phyloP scores from a whole-genome alignment of 768 basidiomycete species.

The Phanerochaete sordida region DNA sequence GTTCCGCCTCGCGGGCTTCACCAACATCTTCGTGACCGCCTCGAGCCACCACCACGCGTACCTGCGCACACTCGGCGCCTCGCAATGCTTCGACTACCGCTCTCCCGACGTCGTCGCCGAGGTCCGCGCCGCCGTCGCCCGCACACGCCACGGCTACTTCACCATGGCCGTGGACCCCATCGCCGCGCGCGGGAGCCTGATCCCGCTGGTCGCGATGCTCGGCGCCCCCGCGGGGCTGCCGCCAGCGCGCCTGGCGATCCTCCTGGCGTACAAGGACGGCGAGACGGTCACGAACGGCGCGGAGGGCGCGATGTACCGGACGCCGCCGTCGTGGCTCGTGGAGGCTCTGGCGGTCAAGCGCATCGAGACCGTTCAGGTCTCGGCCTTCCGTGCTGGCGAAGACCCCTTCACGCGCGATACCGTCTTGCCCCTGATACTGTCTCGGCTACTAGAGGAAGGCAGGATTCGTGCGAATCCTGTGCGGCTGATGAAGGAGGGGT shows the following conservation, averaged over 20 bases:
- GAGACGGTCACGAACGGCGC: not conserved
- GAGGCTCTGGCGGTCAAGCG: not conserved
- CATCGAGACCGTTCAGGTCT: not conserved
- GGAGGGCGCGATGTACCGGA: not conserved
- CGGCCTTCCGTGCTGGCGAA: not conserved
- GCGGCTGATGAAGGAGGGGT: not conserved
- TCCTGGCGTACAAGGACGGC: not conserved
- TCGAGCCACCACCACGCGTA: slow-evolving; percentile 4
- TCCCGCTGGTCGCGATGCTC: not conserved
- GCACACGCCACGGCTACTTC: not conserved
- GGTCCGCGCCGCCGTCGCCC: not conserved
- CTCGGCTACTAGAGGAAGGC: not conserved
- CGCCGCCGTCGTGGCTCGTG: not conserved
- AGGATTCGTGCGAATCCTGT: not conserved
- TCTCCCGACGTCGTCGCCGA: not conserved
- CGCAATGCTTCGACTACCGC: slow-evolving; percentile 3
- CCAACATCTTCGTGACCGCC: not conserved
- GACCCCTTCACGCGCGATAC: not conserved
- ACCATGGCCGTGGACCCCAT: not conserved
- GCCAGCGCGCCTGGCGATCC: not conserved
- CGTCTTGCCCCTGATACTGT: not conserved
- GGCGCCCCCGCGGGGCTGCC: not conserved
- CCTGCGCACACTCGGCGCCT: slow-evolving; percentile 5
- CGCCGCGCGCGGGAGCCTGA: not conserved
- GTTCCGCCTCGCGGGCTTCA: not conserved